phyloP scores from a whole-genome alignment of 1,284 basidiomycete species.

The Xanthoconium separans region DNA sequence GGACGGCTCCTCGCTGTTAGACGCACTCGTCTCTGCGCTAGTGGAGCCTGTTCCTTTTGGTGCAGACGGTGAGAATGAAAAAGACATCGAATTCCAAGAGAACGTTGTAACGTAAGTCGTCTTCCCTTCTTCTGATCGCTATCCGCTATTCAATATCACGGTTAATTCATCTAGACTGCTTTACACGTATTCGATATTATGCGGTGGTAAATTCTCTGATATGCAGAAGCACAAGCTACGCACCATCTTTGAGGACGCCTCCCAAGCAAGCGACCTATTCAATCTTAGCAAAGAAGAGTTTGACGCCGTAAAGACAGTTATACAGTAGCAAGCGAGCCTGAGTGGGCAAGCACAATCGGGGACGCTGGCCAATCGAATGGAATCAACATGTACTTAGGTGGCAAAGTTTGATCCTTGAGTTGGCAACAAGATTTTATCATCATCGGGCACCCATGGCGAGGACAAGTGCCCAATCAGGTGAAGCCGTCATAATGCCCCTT shows the following conservation, averaged over 20 bases:
- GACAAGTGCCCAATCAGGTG: not conserved
- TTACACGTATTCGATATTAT: constrained; percentile 52
- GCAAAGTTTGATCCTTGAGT: not conserved
- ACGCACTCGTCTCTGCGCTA: constrained; percentile 43
- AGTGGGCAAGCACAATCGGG: not conserved
- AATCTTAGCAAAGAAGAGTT: constrained; percentile 30
- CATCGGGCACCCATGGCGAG: too few relatives aligned
- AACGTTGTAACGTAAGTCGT: constrained; percentile 64
- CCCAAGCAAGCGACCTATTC: constrained; percentile 18
- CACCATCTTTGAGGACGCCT: constrained; percentile 28
- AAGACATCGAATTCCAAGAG: constrained; percentile 81
- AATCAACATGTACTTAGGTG: not conserved
- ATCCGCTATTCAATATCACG: not conserved
- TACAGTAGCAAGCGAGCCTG: not conserved
- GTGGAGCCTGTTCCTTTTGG: constrained; percentile 61
- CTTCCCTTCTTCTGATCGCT: constrained; percentile 10
- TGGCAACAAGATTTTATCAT: too few relatives aligned
- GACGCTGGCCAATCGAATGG: not conserved
- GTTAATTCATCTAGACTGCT: constrained; percentile 42
- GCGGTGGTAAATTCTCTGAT: constrained; percentile 41
- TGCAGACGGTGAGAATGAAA: constrained; percentile 64
- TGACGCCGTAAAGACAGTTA: constrained; percentile 19
- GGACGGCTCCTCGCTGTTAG: constrained; percentile 35
- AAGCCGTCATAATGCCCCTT: constrained; percentile 18
- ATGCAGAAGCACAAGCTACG: constrained; percentile 44